Evolutionary conservation across 2,329 filamentous ascomycete genomes (phyloP).

Genomic region (Atkinsonella hypoxylon): DNA sequence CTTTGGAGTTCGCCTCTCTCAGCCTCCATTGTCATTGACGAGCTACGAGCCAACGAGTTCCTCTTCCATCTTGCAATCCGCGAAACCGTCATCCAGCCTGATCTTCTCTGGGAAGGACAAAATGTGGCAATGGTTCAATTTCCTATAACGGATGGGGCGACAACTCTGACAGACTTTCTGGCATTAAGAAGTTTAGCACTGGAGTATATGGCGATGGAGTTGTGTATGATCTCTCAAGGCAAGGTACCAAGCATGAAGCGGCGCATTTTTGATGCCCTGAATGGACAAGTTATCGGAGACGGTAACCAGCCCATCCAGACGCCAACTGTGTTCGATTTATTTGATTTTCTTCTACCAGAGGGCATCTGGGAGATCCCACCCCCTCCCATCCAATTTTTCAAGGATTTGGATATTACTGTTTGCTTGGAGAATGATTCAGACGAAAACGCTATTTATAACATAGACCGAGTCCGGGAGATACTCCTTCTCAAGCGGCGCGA

Average conservation of each 20-base stretch:
- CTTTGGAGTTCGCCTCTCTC: slow-evolving; percentile 80
- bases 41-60: slow-evolving; percentile 69
- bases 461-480: slow-evolving; percentile 61
- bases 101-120: slow-evolving; percentile 62
- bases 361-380: slow-evolving; percentile 37
- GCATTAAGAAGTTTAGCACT: slow-evolving; percentile 63
- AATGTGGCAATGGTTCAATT: slow-evolving; percentile 52
- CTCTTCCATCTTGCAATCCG: slow-evolving; percentile 64
- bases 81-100: slow-evolving; percentile 58
- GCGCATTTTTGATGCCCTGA: slow-evolving; percentile 58
- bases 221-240: slow-evolving; percentile 63
- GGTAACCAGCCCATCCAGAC: slow-evolving; percentile 55
- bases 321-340: slow-evolving; percentile 77
- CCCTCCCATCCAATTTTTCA: slow-evolving; percentile 47
- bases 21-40: slow-evolving; percentile 58
- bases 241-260: slow-evolving; percentile 59
- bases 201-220: slow-evolving; percentile 76
- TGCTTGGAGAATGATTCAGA: slow-evolving; percentile 52
- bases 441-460: slow-evolving; percentile 48
- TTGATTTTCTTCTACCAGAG: slow-evolving; percentile 64
- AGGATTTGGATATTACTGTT: slow-evolving; percentile 52
- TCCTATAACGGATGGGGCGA: slow-evolving; percentile 53
- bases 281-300: slow-evolving; percentile 59
- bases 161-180: slow-evolving; percentile 66
- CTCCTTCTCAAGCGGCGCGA: slow-evolving; percentile 59